Base-by-base conservation (phyloP, 345 rosid genomes). In the Aegle marmelos region DNA sequence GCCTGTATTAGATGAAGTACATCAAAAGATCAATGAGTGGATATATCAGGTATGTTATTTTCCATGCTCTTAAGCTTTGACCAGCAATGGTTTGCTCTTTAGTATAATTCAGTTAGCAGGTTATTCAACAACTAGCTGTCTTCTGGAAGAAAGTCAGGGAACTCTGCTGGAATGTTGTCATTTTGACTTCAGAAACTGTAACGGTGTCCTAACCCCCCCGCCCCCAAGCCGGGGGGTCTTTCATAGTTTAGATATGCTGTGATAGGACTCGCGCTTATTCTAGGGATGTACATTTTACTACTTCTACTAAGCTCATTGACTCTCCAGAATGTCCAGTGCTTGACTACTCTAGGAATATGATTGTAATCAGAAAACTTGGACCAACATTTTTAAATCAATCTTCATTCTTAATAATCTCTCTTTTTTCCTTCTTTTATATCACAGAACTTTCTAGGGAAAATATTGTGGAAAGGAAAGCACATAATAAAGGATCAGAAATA, bases 1-100 rank as follows among this genome's bases (percentile, higher is more conserved):
- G 59, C 89, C 95, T 48, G 27, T 95, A 79, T 81, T 95, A 81
- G 98, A 93, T 82, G 98, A 95, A 91, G 91, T 92, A 66, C 97
- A 91, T 82, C 90, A 91, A 45, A 85, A 86, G 80, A 73, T 90
- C 63, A 93, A 86, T 82, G 82, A 91, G 39, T 95, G 98, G 97
- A 85, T 93, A 88, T 89, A 94, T 73, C 98, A 95, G 98, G 98
- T 95, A 72, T 24, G 16, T 22, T 48, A 60, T 80, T 45, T 56
- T 37, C 13, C 77, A 17, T 61, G 81, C 4, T 45, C 54, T 72
- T n/a, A 39, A 72, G 31, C 27, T 57, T 73, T 58, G 16, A 31
- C 45, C 70, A 13, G 10, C 61, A 9, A 28, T 16, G 28, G 7
- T 37, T 60, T 60, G 68, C 58, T 39, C 65, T 57, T 72, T 21